Evolutionary conservation across 73 alveolate species (phyloP).

Genomic region (Paramecium sonneborni): DNA sequence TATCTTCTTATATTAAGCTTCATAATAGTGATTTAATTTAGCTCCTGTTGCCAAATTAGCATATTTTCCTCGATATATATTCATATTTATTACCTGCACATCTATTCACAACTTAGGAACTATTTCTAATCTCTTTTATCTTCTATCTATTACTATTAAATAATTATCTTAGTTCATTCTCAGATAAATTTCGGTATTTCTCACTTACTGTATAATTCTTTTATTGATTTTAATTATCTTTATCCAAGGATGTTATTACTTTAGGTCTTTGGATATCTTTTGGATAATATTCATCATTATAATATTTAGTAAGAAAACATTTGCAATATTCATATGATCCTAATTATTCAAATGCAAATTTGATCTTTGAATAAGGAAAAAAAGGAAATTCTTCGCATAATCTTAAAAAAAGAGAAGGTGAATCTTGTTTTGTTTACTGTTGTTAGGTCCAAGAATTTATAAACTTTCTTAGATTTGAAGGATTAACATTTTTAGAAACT

Average conservation of each 20-base stretch:
- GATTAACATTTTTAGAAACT: not conserved
- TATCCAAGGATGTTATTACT: not conserved
- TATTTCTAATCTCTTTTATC: not conserved
- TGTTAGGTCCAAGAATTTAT: not conserved
- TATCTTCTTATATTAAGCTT: not conserved
- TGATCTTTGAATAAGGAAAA: not conserved
- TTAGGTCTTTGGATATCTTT: not conserved
- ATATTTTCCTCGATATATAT: not conserved
- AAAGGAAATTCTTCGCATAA: constrained; percentile 37
- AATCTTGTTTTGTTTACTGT: not conserved
- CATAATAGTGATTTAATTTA: not conserved
- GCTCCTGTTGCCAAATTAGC: not conserved
- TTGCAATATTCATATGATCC: not conserved
- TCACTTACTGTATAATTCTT: not conserved
- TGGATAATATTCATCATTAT: constrained; percentile 9
- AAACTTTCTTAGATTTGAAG: not conserved
- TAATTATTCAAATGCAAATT: constrained; percentile 31
- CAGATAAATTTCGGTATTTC: not conserved
- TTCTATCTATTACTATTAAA: not conserved
- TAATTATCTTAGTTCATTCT: not conserved
- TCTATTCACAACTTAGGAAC: not conserved
- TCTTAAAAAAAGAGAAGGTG: not conserved
- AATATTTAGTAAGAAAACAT: not conserved
- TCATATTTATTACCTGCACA: constrained; percentile 7
- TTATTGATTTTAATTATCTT: not conserved